phyloP scores from a whole-genome alignment of 1,284 basidiomycete species.

The Papiliotrema flavescens region DNA sequence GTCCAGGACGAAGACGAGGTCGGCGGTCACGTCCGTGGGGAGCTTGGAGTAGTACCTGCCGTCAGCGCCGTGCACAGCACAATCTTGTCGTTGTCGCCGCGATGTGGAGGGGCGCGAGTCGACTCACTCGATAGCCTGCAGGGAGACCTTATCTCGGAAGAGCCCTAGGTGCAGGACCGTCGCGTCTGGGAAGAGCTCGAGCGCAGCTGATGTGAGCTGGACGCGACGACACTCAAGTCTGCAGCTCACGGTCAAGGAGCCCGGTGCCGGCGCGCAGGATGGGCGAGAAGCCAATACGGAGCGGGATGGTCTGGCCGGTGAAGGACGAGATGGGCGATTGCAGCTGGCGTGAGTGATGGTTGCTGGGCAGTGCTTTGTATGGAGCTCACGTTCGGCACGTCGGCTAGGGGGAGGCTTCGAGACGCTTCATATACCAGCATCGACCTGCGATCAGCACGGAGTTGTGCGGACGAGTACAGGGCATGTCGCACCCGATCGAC shows the following conservation, averaged over 20 bases:
- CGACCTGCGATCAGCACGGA: conserved; percentile 15
- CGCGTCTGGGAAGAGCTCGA: conserved; percentile 77
- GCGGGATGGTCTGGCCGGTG: conserved; percentile 46
- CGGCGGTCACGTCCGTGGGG: conserved; percentile 70
- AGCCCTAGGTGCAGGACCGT: conserved; percentile 87
- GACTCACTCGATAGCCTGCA: conserved; percentile 87
- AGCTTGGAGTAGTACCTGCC: conserved; percentile 83
- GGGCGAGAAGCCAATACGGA: conserved; percentile 78
- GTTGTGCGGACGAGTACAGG: not conserved
- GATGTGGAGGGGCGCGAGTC: no score
- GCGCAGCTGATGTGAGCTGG: conserved; percentile 49
- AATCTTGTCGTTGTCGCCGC: no score
- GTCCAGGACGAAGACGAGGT: conserved; percentile 80
- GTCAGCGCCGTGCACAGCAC: not conserved
- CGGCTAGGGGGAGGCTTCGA: conserved; percentile 23
- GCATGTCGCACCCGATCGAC: conserved; percentile 28
- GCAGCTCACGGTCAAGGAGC: conserved; percentile 73
- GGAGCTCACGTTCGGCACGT: conserved; percentile 39
- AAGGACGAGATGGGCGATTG: conserved; percentile 48
- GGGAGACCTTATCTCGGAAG: conserved; percentile 80
- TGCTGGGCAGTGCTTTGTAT: not conserved
- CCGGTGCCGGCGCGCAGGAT: conserved; percentile 89
- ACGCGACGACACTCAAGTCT: not conserved
- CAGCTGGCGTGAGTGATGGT: conserved; percentile 20
- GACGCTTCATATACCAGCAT: conserved; percentile 42